A percentile compares a stretch with the other conserved stretches of the same genome.
Evolutionary conservation across 768 basidiomycete species (phyloP).

Genomic region (Trametes coccinea): DNA sequence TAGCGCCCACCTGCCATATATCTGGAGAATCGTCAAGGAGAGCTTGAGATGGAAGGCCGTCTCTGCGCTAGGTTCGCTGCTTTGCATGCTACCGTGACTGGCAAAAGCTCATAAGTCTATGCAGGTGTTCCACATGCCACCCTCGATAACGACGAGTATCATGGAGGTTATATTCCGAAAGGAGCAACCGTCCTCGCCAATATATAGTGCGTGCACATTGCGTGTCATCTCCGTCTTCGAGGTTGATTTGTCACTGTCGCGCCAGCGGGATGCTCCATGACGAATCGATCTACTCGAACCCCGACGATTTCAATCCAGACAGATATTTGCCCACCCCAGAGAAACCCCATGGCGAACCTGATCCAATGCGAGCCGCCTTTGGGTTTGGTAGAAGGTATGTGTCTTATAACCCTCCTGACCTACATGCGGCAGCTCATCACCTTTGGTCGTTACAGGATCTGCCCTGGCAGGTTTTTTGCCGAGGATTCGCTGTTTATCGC

Average conservation of each 20-base stretch:
- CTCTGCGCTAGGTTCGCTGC: conserved; percentile 27
- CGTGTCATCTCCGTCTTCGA: conserved; percentile 30
- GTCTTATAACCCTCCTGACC: neutral
- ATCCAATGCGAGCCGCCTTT: conserved; percentile 2
- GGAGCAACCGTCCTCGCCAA: conserved; percentile 27
- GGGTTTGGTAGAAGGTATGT: conserved; percentile 4
- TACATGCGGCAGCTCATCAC: no score
- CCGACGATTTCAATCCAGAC: neutral
- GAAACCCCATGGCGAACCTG: neutral
- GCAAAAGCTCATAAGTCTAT: no score
- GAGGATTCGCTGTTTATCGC: conserved; percentile 3
- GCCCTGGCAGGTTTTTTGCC: conserved; percentile 8
- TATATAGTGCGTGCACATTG: conserved; percentile 6
- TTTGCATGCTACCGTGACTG: neutral
- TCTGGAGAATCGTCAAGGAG: conserved; percentile 8
- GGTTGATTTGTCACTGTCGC: conserved; percentile 28
- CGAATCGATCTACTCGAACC: conserved; percentile 36
- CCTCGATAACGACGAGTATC: conserved; percentile 29
- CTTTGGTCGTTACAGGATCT: neutral
- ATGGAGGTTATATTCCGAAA: conserved; percentile 35
- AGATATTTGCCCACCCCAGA: neutral
- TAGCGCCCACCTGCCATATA: conserved; percentile 12
- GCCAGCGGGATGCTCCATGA: conserved; percentile 40
- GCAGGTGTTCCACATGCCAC: conserved; percentile 26
- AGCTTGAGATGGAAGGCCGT: conserved; percentile 18